Conservation (phyloP, 352 stramenopile species). For the Thraustotheca clavata region DNA sequence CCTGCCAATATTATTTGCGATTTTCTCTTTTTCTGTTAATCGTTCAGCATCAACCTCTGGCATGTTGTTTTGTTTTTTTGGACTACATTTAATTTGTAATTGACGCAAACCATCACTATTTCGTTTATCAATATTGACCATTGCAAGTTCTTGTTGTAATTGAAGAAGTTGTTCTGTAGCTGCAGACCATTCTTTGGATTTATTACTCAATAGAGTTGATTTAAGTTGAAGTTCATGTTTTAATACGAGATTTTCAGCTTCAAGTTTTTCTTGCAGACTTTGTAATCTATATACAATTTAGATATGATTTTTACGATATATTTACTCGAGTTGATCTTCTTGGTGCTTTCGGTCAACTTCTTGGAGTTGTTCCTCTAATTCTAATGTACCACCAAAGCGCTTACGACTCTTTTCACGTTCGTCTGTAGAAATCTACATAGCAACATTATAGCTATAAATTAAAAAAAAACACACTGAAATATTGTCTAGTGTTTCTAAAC, state of each 20-base stretch:
- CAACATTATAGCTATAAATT: background rate
- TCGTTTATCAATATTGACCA: slow-evolving; percentile 32
- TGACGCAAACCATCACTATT: background rate
- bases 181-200: slow-evolving; percentile 70
- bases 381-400: slow-evolving; percentile 49
- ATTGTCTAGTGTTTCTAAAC: slow-evolving; percentile 55
- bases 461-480: background rate
- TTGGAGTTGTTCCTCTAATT: slow-evolving; percentile 15
- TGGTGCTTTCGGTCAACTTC: background rate
- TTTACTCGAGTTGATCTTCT: slow-evolving; percentile 39
- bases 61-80: background rate
- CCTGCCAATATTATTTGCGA: background rate
- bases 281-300: slow-evolving; percentile 20
- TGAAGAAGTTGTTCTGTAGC: slow-evolving; percentile 68
- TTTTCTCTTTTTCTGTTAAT: background rate
- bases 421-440: slow-evolving; percentile 29
- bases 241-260: slow-evolving; percentile 62
- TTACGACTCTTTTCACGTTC: slow-evolving; percentile 51
- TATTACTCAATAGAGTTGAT: slow-evolving; percentile 73
- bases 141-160: slow-evolving; percentile 71
- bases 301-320: slow-evolving; percentile 25
- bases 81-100: background rate
- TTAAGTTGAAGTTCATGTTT: slow-evolving; percentile 74
- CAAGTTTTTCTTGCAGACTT: slow-evolving; percentile 47
- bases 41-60: too few species aligned